Percentiles rank a stretch among this genome's conserved stretches.
phyloP scores from a whole-genome alignment of 805 yeast species.

The Sungouiella thailandica region DNA sequence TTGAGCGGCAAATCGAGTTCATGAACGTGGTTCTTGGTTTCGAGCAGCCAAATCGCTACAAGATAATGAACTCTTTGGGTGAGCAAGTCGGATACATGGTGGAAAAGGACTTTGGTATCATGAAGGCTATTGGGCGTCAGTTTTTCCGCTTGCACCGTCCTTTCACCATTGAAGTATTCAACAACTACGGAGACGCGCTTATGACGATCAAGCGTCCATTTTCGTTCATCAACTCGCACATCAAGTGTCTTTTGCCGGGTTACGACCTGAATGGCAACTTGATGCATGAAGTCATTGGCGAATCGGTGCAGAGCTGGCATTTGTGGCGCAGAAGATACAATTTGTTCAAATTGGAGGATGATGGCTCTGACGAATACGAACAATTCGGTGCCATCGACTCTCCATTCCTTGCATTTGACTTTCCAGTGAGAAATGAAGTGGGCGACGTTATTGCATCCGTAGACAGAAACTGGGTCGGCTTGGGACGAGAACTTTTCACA shows the following conservation, averaged over 20 bases:
- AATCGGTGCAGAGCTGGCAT: conserved; percentile 91
- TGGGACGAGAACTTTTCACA: conserved; percentile 88
- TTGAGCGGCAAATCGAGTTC: conserved; percentile 84
- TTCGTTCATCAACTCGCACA: conserved; percentile 83
- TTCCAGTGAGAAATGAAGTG: conserved; percentile 61
- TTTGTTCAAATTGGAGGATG: conserved; percentile 52
- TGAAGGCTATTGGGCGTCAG: conserved; percentile 74
- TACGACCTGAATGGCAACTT: conserved; percentile 29
- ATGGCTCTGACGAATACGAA: conserved; percentile 42
- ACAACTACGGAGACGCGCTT: conserved; percentile 53
- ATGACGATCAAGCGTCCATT: conserved; percentile 77
- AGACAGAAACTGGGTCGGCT: conserved; percentile 92
- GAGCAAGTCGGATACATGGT: conserved; percentile 71
- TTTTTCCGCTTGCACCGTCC: conserved; percentile 84
- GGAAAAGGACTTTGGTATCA: conserved; percentile 72
- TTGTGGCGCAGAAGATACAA: conserved; percentile 88
- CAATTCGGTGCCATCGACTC: conserved; percentile 90
- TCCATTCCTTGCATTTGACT: conserved; percentile 80
- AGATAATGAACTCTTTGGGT: conserved; percentile 69
- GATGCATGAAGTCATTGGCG: conserved; percentile 60
- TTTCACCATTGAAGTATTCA: conserved; percentile 66
- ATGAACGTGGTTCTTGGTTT: conserved; percentile 85
- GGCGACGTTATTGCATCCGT: conserved; percentile 67
- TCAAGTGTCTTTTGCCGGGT: conserved; percentile 65
- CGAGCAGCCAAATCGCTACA: conserved; percentile 84